Percentiles rank a stretch among this genome's conserved stretches.
These are phyloP conservation scores for Hymenoscyphus fraxineus DNA, from an alignment of 2,329 filamentous ascomycete species.

Conservation along the genomic window DNA sequence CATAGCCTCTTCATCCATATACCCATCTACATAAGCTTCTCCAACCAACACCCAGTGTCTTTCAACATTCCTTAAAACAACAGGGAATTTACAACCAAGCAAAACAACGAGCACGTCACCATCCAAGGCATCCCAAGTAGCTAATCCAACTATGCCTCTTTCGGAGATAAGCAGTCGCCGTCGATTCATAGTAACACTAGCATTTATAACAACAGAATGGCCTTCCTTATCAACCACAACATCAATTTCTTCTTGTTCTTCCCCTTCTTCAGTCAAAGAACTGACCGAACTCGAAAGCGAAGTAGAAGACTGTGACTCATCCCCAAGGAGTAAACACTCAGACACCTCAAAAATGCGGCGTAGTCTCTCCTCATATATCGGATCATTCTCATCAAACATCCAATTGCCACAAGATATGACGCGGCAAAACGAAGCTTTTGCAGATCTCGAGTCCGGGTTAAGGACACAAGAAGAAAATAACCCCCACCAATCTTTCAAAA, in stretches of 20 bases:
- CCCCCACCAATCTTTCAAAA: conserved; percentile 30
- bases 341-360: conserved; percentile 20
- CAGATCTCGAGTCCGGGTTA: conserved; percentile 11
- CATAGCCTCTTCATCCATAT: conserved; percentile 30
- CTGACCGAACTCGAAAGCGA: conserved; percentile 5
- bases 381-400: conserved; percentile 16
- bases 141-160: conserved; percentile 21
- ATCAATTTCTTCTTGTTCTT: not conserved
- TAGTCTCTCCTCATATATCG: conserved; percentile 19
- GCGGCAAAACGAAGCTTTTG: conserved; percentile 22
- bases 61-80: conserved; percentile 22
- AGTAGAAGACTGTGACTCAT: conserved; percentile 11
- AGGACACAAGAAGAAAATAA: conserved; percentile 15
- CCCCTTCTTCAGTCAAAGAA: conserved; percentile 9
- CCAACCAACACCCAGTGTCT: conserved; percentile 24
- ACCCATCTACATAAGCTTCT: conserved; percentile 29
- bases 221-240: conserved; percentile 17
- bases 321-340: conserved; percentile 10
- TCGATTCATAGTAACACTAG: conserved; percentile 26
- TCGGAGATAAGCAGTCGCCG: conserved; percentile 22
- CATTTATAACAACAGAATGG: conserved; percentile 21
- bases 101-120: conserved; percentile 28
- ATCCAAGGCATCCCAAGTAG: conserved; percentile 17
- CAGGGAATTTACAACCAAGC: conserved; percentile 29
- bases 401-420: conserved; percentile 28